Conservation (phyloP, 1,284 basidiomycete species). For the Wallemia ichthyophaga region DNA sequence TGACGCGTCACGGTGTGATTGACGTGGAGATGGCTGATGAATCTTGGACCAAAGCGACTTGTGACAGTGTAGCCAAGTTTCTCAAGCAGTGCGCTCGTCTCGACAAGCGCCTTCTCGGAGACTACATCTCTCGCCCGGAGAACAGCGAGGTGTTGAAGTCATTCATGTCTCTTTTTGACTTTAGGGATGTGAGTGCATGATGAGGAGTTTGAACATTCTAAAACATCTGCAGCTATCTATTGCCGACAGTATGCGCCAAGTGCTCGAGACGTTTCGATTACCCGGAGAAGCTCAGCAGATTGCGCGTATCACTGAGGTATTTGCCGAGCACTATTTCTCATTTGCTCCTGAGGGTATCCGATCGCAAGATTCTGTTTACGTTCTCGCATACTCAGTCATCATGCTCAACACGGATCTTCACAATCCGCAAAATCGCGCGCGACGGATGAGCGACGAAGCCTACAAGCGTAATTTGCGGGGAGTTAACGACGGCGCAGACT, state of each 20-base stretch:
- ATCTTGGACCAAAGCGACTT: not conserved
- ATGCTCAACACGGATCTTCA: conserved; percentile 96
- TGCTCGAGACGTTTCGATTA: conserved; percentile 75
- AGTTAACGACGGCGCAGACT: conserved; percentile 63
- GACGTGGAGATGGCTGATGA: conserved; percentile 19
- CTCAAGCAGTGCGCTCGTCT: conserved; percentile 56
- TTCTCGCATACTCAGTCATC: conserved; percentile 83
- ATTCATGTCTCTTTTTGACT: conserved; percentile 72
- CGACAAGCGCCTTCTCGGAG: conserved; percentile 80
- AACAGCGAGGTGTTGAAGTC: conserved; percentile 57
- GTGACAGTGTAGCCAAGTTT: conserved; percentile 23
- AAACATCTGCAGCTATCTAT: conserved; percentile 55
- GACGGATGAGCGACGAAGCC: conserved; percentile 87
- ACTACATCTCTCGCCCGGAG: conserved; percentile 71
- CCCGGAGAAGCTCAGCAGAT: conserved; percentile 94
- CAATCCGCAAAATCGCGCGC: conserved; percentile 72
- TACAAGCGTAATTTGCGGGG: conserved; percentile 77
- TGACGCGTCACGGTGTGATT: conserved; percentile 64
- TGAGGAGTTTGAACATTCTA: too few species aligned
- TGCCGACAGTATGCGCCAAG: conserved; percentile 77
- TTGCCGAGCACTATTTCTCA: conserved; percentile 69
- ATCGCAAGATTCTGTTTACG: conserved; percentile 73
- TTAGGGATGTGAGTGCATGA: conserved; percentile 44
- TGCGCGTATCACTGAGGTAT: conserved; percentile 71
- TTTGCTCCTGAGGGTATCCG: conserved; percentile 67